Conservation (phyloP, 2,329 filamentous ascomycete species). For the Cylindrodendrum hubeiense region DNA sequence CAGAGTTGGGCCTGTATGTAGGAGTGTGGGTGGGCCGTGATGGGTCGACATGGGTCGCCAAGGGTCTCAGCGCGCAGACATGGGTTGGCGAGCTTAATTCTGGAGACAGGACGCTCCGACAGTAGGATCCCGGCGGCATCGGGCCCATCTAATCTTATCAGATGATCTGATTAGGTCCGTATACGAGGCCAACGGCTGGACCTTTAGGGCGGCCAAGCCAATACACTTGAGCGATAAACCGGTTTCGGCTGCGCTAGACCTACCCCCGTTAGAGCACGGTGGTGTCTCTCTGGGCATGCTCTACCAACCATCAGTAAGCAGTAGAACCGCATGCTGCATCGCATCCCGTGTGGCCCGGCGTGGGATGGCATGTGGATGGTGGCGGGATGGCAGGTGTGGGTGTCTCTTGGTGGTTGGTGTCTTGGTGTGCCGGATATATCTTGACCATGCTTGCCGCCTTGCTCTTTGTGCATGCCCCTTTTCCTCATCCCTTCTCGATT, state of each 20-base stretch:
- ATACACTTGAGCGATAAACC: slow-evolving; percentile 4
- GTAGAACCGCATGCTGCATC: not conserved
- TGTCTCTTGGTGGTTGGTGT: not conserved
- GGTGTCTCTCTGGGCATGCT: not conserved
- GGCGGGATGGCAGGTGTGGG: not conserved
- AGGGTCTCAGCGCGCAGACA: not conserved
- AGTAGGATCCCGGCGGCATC: not conserved
- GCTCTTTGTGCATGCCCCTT: not conserved
- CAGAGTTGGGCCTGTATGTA: not conserved
- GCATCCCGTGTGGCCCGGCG: not conserved
- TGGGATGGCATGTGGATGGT: not conserved
- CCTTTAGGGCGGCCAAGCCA: not conserved
- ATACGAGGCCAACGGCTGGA: not conserved
- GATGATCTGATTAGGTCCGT: slow-evolving; percentile 41
- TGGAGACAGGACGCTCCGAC: not conserved
- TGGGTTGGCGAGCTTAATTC: slow-evolving; percentile 23
- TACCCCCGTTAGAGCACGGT: not conserved
- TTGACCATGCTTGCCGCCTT: slow-evolving; percentile 13
- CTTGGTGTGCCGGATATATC: slow-evolving; percentile 26
- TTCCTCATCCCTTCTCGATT: not conserved
- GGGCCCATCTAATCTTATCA: slow-evolving; percentile 35
- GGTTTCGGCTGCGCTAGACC: slow-evolving; percentile 5
- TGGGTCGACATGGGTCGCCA: not conserved
- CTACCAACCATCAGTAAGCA: slow-evolving; percentile 8
- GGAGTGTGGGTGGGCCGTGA: not conserved